phyloP scores from a whole-genome alignment of 306 rosid species.

The Quercus dentata region DNA sequence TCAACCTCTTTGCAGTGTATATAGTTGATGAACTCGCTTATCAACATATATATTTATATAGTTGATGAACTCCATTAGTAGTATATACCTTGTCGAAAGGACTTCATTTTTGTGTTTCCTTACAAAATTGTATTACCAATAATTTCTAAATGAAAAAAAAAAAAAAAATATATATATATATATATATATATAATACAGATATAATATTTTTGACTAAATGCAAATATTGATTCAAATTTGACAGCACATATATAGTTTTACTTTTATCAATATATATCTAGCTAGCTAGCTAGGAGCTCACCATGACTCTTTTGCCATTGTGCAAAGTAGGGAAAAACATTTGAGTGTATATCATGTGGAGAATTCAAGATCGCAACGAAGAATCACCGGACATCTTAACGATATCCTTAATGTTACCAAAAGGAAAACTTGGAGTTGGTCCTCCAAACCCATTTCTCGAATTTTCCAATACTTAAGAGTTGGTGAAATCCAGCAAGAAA shows the following conservation, averaged over 20 bases:
- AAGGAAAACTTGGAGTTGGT: constrained; percentile 71
- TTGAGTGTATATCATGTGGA: constrained; percentile 67
- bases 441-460: constrained; percentile 65
- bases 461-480: constrained; percentile 33
- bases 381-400: constrained; percentile 29
- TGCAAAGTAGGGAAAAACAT: constrained; percentile 61
- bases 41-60: too few relatives aligned
- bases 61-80: neutral
- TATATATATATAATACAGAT: too few relatives aligned
- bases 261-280: too few relatives aligned
- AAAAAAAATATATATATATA: too few relatives aligned
- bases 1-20: neutral
- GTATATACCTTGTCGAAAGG: neutral
- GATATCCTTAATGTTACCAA: constrained; percentile 73
- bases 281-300: constrained; percentile 14
- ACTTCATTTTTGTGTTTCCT: too few relatives aligned
- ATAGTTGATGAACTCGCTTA: neutral
- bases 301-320: constrained; percentile 75
- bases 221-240: too few relatives aligned
- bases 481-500: constrained; percentile 70
- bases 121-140: too few relatives aligned
- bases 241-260: too few relatives aligned
- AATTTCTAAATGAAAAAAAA: too few relatives aligned
- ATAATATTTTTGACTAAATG: too few relatives aligned
- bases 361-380: constrained; percentile 8